Evolutionary conservation across 2,329 filamentous ascomycete genomes (phyloP).

Genomic region (Pestalotiopsis sp.): DNA sequence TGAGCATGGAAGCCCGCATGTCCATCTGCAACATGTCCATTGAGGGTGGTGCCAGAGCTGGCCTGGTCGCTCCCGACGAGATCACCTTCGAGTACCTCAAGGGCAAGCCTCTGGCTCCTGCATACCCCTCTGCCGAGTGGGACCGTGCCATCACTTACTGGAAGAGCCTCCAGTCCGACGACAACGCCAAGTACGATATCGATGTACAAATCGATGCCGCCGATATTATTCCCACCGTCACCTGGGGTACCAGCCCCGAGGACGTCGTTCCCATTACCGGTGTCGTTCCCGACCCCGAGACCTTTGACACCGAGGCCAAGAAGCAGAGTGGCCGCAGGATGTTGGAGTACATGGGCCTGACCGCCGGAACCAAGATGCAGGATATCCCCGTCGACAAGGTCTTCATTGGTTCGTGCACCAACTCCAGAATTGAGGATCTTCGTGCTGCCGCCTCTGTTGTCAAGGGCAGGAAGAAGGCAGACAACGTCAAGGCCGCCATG

Average conservation of each 20-base stretch:
- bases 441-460: conserved; percentile 85
- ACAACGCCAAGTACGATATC: conserved; percentile 86
- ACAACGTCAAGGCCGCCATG: conserved; percentile 92
- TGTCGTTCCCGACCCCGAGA: conserved; percentile 86
- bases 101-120: conserved; percentile 85
- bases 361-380: conserved; percentile 83
- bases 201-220: conserved; percentile 89
- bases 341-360: conserved; percentile 95
- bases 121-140: conserved; percentile 84
- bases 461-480: conserved; percentile 82
- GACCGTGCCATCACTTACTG: conserved; percentile 87
- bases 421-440: conserved; percentile 94
- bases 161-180: conserved; percentile 82
- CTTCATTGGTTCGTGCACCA: conserved; percentile 98
- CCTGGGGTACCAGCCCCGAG: conserved; percentile 96
- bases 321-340: conserved; percentile 79
- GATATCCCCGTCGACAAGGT: conserved; percentile 94
- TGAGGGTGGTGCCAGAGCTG: conserved; percentile 90
- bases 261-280: conserved; percentile 95
- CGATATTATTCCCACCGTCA: conserved; percentile 91
- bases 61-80: conserved; percentile 96
- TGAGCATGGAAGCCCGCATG: conserved; percentile 98
- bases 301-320: conserved; percentile 79
- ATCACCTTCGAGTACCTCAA: conserved; percentile 95
- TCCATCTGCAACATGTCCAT: conserved; percentile 99